A percentile compares a stretch with the other conserved stretches of the same genome.
These are phyloP conservation scores for Davidsoniella virescens DNA, from an alignment of 2,329 filamentous ascomycete species.

Conservation along the genomic window DNA sequence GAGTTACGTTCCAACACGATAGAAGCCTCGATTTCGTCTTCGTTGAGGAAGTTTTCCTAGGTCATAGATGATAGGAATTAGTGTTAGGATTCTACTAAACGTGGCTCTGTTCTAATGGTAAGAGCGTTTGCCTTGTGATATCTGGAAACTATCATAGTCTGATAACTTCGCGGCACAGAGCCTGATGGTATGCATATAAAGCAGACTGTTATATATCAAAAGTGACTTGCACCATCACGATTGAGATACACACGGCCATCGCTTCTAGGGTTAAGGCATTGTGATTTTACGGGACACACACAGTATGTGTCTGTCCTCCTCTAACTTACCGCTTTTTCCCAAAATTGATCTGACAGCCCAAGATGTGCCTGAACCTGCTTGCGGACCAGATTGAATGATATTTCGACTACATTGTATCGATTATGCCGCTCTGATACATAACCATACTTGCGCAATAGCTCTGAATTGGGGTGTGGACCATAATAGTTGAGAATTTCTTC, in stretches of 20 bases:
- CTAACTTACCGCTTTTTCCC: constrained; percentile 28
- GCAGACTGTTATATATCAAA: background rate
- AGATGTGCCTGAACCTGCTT: constrained; percentile 26
- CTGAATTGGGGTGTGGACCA: constrained; percentile 65
- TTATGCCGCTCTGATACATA: constrained; percentile 69
- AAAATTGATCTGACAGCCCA: constrained; percentile 21
- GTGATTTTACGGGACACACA: background rate
- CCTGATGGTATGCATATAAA: background rate
- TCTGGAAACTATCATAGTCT: no score
- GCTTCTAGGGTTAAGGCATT: no score
- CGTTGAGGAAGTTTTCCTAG: constrained; percentile 32
- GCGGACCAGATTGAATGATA: constrained; percentile 46
- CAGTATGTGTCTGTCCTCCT: constrained; percentile 18
- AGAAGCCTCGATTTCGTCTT: constrained; percentile 55
- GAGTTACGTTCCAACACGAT: constrained; percentile 50
- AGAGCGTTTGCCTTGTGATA: no score
- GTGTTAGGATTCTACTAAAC: constrained; percentile 2
- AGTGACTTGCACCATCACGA: no score
- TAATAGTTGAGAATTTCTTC: constrained; percentile 83
- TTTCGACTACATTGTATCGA: constrained; percentile 68
- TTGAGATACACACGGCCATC: no score
- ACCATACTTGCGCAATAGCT: constrained; percentile 70
- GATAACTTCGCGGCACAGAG: no score
- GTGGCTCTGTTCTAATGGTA: background rate
- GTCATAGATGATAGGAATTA: constrained; percentile 13